phyloP scores from a whole-genome alignment of 305 asterid genomes.

The Solanum hybrid region DNA sequence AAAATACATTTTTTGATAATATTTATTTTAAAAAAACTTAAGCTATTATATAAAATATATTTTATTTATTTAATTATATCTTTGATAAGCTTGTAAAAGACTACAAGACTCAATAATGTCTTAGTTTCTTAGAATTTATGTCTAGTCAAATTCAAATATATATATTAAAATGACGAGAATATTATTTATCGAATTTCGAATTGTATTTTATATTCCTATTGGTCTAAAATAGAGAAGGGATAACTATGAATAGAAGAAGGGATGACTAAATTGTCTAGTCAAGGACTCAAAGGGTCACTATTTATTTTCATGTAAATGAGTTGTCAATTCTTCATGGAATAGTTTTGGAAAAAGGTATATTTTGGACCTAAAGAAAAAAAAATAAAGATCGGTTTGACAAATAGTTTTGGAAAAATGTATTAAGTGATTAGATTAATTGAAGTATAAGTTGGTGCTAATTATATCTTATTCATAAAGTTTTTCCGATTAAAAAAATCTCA shows the following conservation, averaged over 20 bases:
- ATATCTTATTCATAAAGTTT: too few species aligned
- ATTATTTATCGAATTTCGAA: not conserved
- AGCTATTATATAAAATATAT: not conserved
- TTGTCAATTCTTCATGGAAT: slow-evolving; percentile 5
- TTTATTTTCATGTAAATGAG: not conserved
- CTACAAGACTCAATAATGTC: not conserved
- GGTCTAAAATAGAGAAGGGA: not conserved
- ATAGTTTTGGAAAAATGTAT: too few species aligned
- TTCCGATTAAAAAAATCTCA: too few species aligned
- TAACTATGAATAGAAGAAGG: not conserved
- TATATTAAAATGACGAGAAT: not conserved
- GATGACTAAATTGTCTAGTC: not conserved
- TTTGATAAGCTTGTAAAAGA: not conserved
- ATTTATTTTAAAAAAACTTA: too few species aligned
- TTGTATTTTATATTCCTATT: not conserved
- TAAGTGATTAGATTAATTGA: not conserved
- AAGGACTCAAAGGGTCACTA: not conserved
- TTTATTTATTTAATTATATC: too few species aligned
- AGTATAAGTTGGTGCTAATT: not conserved
- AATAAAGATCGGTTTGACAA: slow-evolving; percentile 46
- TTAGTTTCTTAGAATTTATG: not conserved
- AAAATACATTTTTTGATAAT: too few species aligned
- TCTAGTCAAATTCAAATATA: not conserved
- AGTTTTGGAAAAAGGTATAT: slow-evolving; percentile 14
- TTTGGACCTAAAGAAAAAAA: not conserved